These are phyloP conservation scores for Allomyces javanicus DNA, from an alignment of 192 early-diverging fungal genomes.

Conservation along the genomic window DNA sequence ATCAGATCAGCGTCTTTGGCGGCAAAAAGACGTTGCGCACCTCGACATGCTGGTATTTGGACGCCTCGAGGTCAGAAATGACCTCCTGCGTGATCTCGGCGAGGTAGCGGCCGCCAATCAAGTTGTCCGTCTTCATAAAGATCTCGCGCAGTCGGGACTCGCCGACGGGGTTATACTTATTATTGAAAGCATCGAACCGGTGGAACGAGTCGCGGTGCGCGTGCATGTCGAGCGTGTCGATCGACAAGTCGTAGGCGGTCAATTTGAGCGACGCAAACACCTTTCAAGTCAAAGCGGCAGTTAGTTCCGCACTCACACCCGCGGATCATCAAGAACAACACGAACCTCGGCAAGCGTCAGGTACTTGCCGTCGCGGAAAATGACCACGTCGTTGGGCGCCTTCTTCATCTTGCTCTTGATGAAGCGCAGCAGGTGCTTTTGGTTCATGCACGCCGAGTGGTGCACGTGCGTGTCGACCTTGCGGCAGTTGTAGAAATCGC, in stretches of 20 bases:
- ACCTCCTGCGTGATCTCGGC: conserved; percentile 90
- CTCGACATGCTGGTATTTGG: conserved; percentile 88
- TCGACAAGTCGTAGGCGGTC: conserved; percentile 80
- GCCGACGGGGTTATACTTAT: conserved; percentile 90
- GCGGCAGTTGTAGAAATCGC: conserved; percentile 89
- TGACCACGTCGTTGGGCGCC: conserved; percentile 53
- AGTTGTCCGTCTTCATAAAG: conserved; percentile 91
- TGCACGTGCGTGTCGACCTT: conserved; percentile 97
- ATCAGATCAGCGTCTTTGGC: too few relatives aligned
- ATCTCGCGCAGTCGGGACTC: conserved; percentile 87
- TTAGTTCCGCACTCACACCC: too few relatives aligned
- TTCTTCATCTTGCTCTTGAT: conserved; percentile 82
- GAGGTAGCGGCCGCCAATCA: conserved; percentile 65
- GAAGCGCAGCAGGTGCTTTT: conserved; percentile 84
- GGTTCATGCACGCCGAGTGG: conserved; percentile 83
- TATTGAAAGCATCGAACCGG: conserved; percentile 52
- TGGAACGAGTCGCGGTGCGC: conserved; percentile 12
- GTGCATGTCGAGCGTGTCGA: conserved; percentile 95
- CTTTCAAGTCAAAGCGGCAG: background rate
- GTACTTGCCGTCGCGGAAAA: conserved; percentile 63
- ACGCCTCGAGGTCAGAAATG: conserved; percentile 66
- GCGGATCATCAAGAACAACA: too few relatives aligned
- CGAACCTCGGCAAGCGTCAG: conserved; percentile 41
- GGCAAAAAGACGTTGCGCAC: too few relatives aligned
- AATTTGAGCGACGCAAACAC: conserved; percentile 80